These are phyloP conservation scores for Syzygium aromaticum DNA, from an alignment of 345 rosid species.

Conservation along the genomic window DNA sequence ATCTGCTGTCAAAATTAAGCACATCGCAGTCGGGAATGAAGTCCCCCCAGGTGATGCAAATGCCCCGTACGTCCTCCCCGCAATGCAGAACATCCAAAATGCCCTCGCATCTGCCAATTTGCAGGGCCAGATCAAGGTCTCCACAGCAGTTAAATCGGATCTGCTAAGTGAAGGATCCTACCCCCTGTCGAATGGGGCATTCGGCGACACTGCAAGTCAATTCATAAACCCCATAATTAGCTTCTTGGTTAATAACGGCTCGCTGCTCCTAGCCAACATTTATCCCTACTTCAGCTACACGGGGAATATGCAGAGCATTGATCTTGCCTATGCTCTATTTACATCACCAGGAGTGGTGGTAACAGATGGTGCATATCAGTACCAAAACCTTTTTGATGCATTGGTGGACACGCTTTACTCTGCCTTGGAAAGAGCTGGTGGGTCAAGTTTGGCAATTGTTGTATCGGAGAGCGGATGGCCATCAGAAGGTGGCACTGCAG, in stretches of 20 bases:
- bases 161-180: background rate
- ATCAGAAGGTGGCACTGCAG: constrained; percentile 5
- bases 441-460: constrained; percentile 4
- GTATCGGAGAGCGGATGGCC: constrained; percentile 30
- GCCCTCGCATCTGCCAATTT: constrained; percentile 11
- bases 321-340: constrained; percentile 16
- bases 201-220: background rate
- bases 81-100: constrained; percentile 15
- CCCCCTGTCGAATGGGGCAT: constrained; percentile 24
- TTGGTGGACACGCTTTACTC: constrained; percentile 16
- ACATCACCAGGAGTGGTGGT: constrained; percentile 4
- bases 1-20: constrained; percentile 24
- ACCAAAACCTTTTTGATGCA: constrained; percentile 20
- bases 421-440: constrained; percentile 15
- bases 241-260: constrained; percentile 9
- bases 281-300: constrained; percentile 21
- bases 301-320: background rate
- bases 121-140: constrained; percentile 21
- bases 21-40: constrained; percentile 50
- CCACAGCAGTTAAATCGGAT: constrained; percentile 18
- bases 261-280: constrained; percentile 23
- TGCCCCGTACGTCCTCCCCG: constrained; percentile 9
- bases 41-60: constrained; percentile 10
- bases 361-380: constrained; percentile 2
- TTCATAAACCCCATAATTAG: constrained; percentile 15